A percentile compares a stretch with the other conserved stretches of the same genome.
phyloP scores from a whole-genome alignment of 768 basidiomycete species.

The Cystobasidium onofrii region DNA sequence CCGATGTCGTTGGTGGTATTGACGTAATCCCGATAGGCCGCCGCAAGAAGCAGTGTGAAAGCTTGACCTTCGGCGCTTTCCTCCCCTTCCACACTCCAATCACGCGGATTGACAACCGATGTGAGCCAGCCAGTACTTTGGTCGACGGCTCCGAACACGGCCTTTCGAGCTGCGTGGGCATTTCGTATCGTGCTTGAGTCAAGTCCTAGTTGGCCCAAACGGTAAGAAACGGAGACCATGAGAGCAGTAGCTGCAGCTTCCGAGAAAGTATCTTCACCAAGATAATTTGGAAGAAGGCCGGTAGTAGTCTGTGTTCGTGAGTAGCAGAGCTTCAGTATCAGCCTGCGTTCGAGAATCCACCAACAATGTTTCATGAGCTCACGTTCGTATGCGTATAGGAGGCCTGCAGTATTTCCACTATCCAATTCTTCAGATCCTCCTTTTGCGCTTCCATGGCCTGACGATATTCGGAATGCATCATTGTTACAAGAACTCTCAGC shows the following conservation, averaged over 20 bases:
- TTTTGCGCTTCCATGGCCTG: constrained; percentile 38
- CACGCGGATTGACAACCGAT: constrained; percentile 32
- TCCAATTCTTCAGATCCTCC: constrained; percentile 41
- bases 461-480: constrained; percentile 55
- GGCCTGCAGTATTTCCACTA: constrained; percentile 38
- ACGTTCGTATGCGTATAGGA: constrained; percentile 33
- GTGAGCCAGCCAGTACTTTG: constrained; percentile 8
- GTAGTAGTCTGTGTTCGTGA: constrained; percentile 27
- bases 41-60: constrained; percentile 66
- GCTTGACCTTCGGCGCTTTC: constrained; percentile 68
- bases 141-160: constrained; percentile 39
- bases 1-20: constrained; percentile 8
- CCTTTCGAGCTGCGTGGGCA: constrained; percentile 44
- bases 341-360: no score
- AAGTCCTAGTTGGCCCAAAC: constrained; percentile 52
- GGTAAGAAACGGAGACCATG: constrained; percentile 67
- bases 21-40: constrained; percentile 50
- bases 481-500: constrained; percentile 69
- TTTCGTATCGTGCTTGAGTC: constrained; percentile 29
- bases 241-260: constrained; percentile 68
- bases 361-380: no score
- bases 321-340: no score
- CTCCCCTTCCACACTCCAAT: constrained; percentile 2
- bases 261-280: constrained; percentile 54
- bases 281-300: constrained; percentile 61